These are phyloP conservation scores for Pythium volutum DNA, from an alignment of 352 stramenopile genomes.

Conservation along the genomic window DNA sequence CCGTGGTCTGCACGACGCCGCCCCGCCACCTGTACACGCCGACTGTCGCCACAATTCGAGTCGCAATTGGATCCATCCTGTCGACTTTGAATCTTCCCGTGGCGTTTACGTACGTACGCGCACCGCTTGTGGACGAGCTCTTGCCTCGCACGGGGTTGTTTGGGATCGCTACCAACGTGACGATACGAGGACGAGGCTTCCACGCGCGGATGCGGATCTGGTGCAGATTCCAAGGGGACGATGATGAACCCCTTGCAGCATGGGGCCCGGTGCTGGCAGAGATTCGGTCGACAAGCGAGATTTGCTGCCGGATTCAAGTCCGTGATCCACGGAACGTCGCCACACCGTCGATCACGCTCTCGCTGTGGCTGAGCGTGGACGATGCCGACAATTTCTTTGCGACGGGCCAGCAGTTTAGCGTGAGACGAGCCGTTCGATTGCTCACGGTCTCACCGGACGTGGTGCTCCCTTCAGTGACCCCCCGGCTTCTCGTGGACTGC, in stretches of 20 bases:
- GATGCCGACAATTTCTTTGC: constrained; percentile 14
- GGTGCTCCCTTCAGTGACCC: constrained; percentile 15
- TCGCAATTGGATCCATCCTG: constrained; percentile 7
- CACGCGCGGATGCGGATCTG: background rate
- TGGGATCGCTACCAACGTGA: background rate
- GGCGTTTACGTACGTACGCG: constrained; percentile 17
- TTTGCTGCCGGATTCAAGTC: constrained; percentile 5
- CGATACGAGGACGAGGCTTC: constrained; percentile 16
- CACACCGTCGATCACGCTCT: background rate
- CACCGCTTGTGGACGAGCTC: constrained; percentile 4
- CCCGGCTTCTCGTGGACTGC: constrained; percentile 3
- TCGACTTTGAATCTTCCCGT: background rate
- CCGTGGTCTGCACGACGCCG: constrained; percentile 18
- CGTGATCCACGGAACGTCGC: background rate
- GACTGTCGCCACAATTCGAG: background rate
- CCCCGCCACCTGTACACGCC: constrained; percentile 8
- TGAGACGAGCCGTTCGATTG: constrained; percentile 6
- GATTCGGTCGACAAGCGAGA: constrained; percentile 3
- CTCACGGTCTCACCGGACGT: constrained; percentile 8
- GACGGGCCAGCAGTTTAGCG: constrained; percentile 12
- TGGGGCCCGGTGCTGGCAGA: background rate
- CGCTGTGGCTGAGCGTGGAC: constrained; percentile 23
- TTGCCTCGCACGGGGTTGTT: constrained; percentile 14
- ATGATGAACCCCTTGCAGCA: background rate
- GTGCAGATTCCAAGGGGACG: constrained; percentile 12